Evolutionary conservation across 345 rosid species (phyloP).

Genomic region (Eucalyptus regnans): DNA sequence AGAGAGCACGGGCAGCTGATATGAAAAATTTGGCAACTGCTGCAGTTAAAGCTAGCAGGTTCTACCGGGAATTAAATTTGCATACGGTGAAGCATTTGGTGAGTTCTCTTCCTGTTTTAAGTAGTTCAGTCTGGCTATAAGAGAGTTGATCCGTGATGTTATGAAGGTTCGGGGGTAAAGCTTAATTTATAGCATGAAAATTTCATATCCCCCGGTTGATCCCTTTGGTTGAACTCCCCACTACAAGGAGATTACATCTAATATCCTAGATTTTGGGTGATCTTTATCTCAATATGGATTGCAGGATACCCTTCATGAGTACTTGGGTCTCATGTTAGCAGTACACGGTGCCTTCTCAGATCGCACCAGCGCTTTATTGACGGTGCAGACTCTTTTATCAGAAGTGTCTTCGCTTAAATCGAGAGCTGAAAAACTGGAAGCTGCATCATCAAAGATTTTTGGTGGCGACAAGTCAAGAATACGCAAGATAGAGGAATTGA

Average conservation of each 20-base stretch:
- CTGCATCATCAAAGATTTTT: constrained; percentile 86
- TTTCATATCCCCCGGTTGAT: not conserved
- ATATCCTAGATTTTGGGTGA: not conserved
- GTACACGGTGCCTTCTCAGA: constrained; percentile 88
- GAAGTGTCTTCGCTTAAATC: constrained; percentile 61
- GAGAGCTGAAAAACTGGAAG: constrained; percentile 87
- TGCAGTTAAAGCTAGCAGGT: constrained; percentile 94
- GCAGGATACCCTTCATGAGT: constrained; percentile 89
- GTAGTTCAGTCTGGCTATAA: not conserved
- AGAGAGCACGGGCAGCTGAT: constrained; percentile 66
- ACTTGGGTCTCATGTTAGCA: constrained; percentile 83
- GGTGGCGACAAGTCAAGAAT: constrained; percentile 97
- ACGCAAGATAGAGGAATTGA: constrained; percentile 77
- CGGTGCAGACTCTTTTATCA: constrained; percentile 85
- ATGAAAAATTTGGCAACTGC: constrained; percentile 93
- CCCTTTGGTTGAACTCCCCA: not conserved
- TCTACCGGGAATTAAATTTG: constrained; percentile 75
- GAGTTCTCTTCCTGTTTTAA: not conserved
- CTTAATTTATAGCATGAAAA: not conserved
- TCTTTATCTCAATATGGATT: not conserved
- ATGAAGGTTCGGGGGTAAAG: not conserved
- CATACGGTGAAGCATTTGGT: constrained; percentile 97
- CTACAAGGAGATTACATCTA: not conserved
- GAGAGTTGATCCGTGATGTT: not conserved
- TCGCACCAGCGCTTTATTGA: constrained; percentile 77